These are phyloP conservation scores for Sporothrix brasiliensis DNA, from an alignment of 2,329 filamentous ascomycete genomes.

Conservation along the genomic window DNA sequence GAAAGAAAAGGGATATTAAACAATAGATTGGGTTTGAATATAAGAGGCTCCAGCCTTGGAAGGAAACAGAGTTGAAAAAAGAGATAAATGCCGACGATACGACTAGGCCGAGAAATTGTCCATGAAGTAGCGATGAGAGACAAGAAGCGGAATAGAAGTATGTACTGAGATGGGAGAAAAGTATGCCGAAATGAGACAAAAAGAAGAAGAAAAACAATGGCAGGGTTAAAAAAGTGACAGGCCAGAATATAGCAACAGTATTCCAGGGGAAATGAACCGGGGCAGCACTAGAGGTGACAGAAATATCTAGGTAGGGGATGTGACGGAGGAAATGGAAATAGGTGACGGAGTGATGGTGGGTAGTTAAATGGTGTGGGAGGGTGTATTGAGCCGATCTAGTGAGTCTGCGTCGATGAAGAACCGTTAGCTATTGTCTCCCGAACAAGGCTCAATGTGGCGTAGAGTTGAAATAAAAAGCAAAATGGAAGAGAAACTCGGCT, in stretches of 20 bases:
- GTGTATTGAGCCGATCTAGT: constrained; percentile 21
- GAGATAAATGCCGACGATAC: not conserved
- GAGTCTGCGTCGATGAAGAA: constrained; percentile 24
- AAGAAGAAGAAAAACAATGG: not conserved
- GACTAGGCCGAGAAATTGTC: not conserved
- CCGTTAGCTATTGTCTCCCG: constrained; percentile 7
- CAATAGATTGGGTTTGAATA: constrained; percentile 11
- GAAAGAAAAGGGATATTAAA: constrained; percentile 23
- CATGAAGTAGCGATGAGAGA: constrained; percentile 7
- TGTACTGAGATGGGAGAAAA: not conserved
- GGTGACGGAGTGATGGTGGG: constrained; percentile 23
- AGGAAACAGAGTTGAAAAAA: not conserved
- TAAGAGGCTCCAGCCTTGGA: constrained; percentile 20
- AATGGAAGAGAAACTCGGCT: not conserved
- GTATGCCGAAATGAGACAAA: not conserved
- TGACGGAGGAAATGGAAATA: constrained; percentile 16
- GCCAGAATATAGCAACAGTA: not conserved
- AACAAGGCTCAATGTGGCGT: not conserved
- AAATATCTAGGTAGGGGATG: constrained; percentile 16
- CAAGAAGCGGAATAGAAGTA: not conserved
- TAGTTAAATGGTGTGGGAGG: constrained; percentile 21
- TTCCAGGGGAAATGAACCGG: constrained; percentile 18
- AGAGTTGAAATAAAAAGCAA: not conserved
- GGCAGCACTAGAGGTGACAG: constrained; percentile 5
- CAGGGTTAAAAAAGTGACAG: constrained; percentile 9